Conservation (phyloP, 148 eudicot genomes). For the Arctostaphylos glauca region DNA sequence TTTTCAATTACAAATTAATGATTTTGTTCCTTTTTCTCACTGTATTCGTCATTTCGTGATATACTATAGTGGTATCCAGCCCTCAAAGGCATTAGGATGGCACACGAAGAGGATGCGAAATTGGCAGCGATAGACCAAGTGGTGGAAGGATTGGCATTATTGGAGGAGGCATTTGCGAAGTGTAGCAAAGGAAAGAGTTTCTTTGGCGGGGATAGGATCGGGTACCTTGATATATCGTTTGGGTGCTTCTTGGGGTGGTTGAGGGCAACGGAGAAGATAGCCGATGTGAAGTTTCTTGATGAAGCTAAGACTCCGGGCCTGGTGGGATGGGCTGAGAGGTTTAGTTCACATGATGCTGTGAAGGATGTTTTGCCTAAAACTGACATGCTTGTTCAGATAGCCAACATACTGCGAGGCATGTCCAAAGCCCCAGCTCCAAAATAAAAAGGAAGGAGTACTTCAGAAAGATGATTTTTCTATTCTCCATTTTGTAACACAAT, state of each 20-base stretch:
- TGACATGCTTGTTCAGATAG: conserved; percentile 20
- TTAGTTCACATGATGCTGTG: conserved; percentile 23
- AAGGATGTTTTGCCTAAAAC: conserved; percentile 27
- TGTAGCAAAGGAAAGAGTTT: conserved; percentile 27
- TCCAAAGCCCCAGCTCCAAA: conserved; percentile 1
- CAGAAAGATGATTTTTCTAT: neutral
- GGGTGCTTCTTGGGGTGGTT: conserved; percentile 22
- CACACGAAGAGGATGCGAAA: conserved; percentile 9
- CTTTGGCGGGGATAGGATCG: conserved; percentile 1
- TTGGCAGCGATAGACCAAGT: conserved; percentile 14
- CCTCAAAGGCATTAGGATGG: neutral
- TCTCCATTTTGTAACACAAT: neutral
- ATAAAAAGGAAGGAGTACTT: too few relatives aligned
- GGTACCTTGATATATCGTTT: conserved; percentile 7
- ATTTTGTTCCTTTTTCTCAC: neutral
- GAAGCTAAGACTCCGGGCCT: conserved; percentile 15
- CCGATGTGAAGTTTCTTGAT: conserved; percentile 4
- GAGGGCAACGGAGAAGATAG: conserved; percentile 17
- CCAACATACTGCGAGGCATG: neutral
- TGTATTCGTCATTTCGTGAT: neutral
- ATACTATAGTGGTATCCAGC: neutral
- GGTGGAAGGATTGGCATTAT: conserved; percentile 12
- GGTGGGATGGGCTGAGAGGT: conserved; percentile 22
- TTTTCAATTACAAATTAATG: neutral
- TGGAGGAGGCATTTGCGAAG: conserved; percentile 28